These are phyloP conservation scores for Blastocystis sp. DNA, from an alignment of 352 stramenopile species.

Conservation along the genomic window DNA sequence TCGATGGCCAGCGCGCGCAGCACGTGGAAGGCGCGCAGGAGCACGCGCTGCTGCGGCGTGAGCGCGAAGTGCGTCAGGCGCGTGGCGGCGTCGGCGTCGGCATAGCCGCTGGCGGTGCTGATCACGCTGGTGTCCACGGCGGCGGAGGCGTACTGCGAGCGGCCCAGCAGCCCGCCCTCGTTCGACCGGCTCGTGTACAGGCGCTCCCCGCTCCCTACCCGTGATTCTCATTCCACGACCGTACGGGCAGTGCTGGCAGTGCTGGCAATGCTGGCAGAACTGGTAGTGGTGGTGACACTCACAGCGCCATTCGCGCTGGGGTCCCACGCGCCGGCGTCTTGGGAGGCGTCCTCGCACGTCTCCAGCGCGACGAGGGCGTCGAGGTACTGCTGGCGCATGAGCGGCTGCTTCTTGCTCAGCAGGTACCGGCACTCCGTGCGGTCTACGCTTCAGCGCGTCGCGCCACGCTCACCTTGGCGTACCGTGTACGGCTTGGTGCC, in stretches of 20 bases:
- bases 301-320: too few species aligned
- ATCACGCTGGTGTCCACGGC: background rate
- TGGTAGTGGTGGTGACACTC: too few species aligned
- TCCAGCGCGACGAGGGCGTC: background rate
- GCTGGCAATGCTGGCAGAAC: too few species aligned
- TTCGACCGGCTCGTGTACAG: background rate
- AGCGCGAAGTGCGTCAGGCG: background rate
- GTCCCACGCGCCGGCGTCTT: background rate
- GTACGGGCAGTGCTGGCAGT: too few species aligned
- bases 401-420: background rate
- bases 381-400: background rate
- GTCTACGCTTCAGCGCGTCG: background rate
- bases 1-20: conserved; percentile 40
- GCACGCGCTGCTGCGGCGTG: background rate
- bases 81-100: background rate
- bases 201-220: too few species aligned
- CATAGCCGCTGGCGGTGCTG: background rate
- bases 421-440: conserved; percentile 45
- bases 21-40: conserved; percentile 18
- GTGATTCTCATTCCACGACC: too few species aligned
- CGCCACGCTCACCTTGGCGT: background rate
- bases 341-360: background rate
- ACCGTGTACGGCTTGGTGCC: conserved; percentile 32
- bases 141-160: background rate
- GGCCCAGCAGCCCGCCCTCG: background rate